These are phyloP conservation scores for Fusarium nygamai DNA, from an alignment of 2,329 filamentous ascomycete species.

Conservation along the genomic window DNA sequence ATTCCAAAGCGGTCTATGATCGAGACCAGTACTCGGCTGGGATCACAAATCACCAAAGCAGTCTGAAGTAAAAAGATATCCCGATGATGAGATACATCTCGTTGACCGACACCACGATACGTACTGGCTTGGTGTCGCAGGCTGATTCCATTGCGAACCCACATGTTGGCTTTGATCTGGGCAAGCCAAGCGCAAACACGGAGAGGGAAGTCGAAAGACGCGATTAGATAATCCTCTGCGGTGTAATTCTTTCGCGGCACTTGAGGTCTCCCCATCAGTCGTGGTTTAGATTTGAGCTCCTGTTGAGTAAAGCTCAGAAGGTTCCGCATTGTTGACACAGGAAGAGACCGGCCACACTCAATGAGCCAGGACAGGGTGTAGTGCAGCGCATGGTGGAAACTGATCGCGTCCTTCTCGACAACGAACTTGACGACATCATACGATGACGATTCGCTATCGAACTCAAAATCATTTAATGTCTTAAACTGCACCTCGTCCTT, in stretches of 20 bases:
- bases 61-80: slow-evolving; percentile 95
- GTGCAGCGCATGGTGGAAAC: slow-evolving; percentile 96
- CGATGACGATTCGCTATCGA: slow-evolving; percentile 67
- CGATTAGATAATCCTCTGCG: slow-evolving; percentile 83
- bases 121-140: slow-evolving; percentile 94
- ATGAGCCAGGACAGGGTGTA: slow-evolving; percentile 97
- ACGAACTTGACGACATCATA: slow-evolving; percentile 85
- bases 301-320: slow-evolving; percentile 77
- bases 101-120: slow-evolving; percentile 87
- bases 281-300: slow-evolving; percentile 73
- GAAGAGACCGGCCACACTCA: slow-evolving; percentile 84
- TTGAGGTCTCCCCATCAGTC: slow-evolving; percentile 68
- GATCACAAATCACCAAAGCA: slow-evolving; percentile 85
- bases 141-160: slow-evolving; percentile 97
- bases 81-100: slow-evolving; percentile 92
- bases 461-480: slow-evolving; percentile 79
- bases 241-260: slow-evolving; percentile 66
- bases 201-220: slow-evolving; percentile 91
- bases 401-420: slow-evolving; percentile 90
- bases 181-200: slow-evolving; percentile 95
- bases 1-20: slow-evolving; percentile 93
- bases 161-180: slow-evolving; percentile 98
- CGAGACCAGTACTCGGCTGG: slow-evolving; percentile 84
- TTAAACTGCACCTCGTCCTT: slow-evolving; percentile 89
- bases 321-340: slow-evolving; percentile 70